A percentile compares a stretch with the other conserved stretches of the same genome.
Conservation (phyloP, 169 alveolate species). For the Eimeria tenella region DNA sequence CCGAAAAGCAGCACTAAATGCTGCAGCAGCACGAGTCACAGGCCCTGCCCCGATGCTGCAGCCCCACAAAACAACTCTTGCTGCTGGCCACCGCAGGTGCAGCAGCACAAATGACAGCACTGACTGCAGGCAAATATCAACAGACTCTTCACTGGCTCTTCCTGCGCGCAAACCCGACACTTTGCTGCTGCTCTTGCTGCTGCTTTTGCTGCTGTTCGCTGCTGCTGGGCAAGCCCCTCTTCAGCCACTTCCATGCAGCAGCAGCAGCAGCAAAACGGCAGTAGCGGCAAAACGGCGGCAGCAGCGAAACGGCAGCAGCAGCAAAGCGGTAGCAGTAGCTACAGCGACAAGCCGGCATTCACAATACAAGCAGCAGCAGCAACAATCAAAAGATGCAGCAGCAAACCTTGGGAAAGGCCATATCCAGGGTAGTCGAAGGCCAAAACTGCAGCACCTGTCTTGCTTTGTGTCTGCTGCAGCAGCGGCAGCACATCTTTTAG, state of each 20-base stretch:
- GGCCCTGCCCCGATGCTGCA: conserved; percentile 86
- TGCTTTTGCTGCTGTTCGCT: background rate
- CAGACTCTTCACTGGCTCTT: conserved; percentile 83
- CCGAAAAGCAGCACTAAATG: background rate
- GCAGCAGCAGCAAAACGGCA: background rate
- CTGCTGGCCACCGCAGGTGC: conserved; percentile 82
- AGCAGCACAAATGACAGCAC: conserved; percentile 76
- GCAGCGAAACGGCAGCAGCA: background rate
- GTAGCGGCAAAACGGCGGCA: background rate
- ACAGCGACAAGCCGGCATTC: background rate
- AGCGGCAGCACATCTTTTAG: conserved; percentile 79
- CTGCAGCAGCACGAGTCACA: conserved; percentile 83
- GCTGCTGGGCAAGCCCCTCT: background rate
- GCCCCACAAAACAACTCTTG: conserved; percentile 83
- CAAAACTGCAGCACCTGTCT: conserved; percentile 77
- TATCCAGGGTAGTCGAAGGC: conserved; percentile 84
- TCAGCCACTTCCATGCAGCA: background rate
- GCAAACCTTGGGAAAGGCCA: conserved; percentile 32
- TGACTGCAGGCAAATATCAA: conserved; percentile 80
- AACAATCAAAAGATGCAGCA: background rate
- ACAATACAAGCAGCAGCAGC: background rate
- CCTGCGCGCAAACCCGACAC: conserved; percentile 68
- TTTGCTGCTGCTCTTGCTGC: background rate
- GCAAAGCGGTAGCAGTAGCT: background rate
- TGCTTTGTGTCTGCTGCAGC: conserved; percentile 66